Base-by-base conservation (phyloP, 768 basidiomycete species). In the Russula lepida region DNA sequence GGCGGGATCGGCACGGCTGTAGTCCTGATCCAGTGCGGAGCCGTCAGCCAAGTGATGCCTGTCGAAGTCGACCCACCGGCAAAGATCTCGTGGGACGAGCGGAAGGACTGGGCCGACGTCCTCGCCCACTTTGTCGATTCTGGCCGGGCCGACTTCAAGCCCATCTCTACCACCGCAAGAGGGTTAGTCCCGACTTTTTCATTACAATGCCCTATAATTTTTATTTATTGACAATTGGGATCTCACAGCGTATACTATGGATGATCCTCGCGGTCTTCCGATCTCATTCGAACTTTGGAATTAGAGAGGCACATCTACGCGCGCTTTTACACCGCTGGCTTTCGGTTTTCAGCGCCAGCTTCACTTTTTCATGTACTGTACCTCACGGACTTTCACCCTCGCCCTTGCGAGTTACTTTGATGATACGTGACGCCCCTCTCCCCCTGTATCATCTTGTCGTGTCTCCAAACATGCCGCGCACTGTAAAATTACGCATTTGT, bases 21-120 rank as follows among this genome's bases (percentile, higher is more conserved):
- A 54, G 79, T 92, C 71, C 77, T 91, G 70, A 78, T 92, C 60
- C 87, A 91, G 68, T 90, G 89, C 68, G 86, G 82, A 39, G 78
- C 79, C 25, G 79, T 89, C 68, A 84, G 83, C 68, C 88, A 92
- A 68, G 88, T 92, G 64, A 88, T 91, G 85, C 89, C 89, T 33
- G 87, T 91, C 64, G 89, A 92, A 70, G 85, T 91, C 54, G 89
- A 92, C 71, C 82, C 86, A 7, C 89, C 87, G 1, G 75, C 79
- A 60, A 86, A 84, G 67, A 89, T 90, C 68, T 76, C 82, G 35
- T 91, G 89, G 89, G 88, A 89, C 70, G 66, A 72, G 21, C 78
- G 88, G 57, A 84, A 84, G 12, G 89, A 92, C 71, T 92, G 89
- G 89, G 72, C 75, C 6, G 76, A 78, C 21, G 83, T 86, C 33